These are phyloP conservation scores for Adenanthera pavonina DNA, from an alignment of 306 rosid species.

Conservation along the genomic window DNA sequence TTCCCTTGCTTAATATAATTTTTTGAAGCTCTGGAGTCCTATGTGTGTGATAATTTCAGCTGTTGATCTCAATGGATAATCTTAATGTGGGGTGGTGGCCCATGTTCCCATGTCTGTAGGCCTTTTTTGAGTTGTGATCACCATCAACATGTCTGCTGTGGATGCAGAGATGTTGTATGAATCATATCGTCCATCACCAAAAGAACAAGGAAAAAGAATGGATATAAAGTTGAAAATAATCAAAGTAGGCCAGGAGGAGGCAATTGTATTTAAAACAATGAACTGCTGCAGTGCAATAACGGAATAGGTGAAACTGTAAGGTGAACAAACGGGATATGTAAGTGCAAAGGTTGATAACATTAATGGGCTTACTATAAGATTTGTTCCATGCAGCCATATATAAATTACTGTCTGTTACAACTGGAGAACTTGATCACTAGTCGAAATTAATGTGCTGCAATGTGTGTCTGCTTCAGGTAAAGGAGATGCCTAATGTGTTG, in stretches of 20 bases:
- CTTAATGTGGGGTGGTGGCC: constrained; percentile 1
- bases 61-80: neutral
- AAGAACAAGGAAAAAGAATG: neutral
- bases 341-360: constrained; percentile 4
- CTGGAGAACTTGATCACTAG: neutral
- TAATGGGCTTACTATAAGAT: neutral
- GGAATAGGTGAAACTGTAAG: constrained; percentile 29
- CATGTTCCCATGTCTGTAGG: constrained; percentile 15
- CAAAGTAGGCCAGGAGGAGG: neutral
- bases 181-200: neutral
- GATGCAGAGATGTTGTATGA: constrained; percentile 26
- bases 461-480: constrained; percentile 68
- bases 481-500: constrained; percentile 99
- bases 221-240: neutral
- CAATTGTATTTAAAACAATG: constrained; percentile 4
- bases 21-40: constrained; percentile 18
- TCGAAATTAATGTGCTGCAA: constrained; percentile 28
- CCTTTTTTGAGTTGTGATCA: neutral
- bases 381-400: neutral
- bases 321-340: constrained; percentile 15
- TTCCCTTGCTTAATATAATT: constrained; percentile 33
- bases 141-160: constrained; percentile 7
- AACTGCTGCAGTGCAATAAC: constrained; percentile 10
- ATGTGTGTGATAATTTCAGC: neutral
- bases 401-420: constrained; percentile 24